Evolutionary conservation across 179 eudicot genomes (phyloP).

Genomic region (Spergularia azorica): DNA sequence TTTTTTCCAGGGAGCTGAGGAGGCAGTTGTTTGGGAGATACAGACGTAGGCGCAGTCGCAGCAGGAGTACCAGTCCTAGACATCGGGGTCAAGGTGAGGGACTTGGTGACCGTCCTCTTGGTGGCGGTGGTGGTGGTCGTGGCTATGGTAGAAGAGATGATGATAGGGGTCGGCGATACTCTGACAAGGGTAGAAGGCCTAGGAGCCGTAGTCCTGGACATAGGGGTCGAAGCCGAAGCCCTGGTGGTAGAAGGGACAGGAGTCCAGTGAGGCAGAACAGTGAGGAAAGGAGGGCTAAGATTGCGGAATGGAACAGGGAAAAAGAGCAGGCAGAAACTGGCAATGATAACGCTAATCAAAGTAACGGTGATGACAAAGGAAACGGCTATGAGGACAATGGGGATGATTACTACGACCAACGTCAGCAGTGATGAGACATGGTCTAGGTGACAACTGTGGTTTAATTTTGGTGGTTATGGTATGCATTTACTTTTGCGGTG

Average conservation of each 20-base stretch:
- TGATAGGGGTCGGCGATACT: conserved; percentile 54
- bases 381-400: conserved; percentile 36
- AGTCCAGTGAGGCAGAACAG: conserved; percentile 87
- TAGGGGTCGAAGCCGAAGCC: conserved; percentile 82
- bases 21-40: conserved; percentile 79
- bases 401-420: conserved; percentile 41
- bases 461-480: conserved; percentile 36
- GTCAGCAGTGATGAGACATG: conserved; percentile 27
- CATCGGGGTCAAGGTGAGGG: conserved; percentile 63
- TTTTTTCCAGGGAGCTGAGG: conserved; percentile 71
- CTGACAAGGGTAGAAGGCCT: conserved; percentile 74
- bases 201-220: conserved; percentile 93
- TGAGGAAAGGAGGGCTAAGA: conserved; percentile 94
- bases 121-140: conserved; percentile 74
- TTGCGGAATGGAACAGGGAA: conserved; percentile 95
- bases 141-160: conserved; percentile 82
- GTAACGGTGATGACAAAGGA: conserved; percentile 30
- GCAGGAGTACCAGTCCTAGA: conserved; percentile 77
- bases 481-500: conserved; percentile 32
- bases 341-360: conserved; percentile 31
- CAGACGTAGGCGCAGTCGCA: conserved; percentile 71
- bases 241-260: conserved; percentile 68
- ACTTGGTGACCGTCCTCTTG: conserved; percentile 63
- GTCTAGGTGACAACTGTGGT: not conserved
- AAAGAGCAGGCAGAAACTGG: conserved; percentile 55